Percentiles rank a stretch among this genome's conserved stretches.
These are phyloP conservation scores for Aspergillus neoniger DNA, from an alignment of 2,329 filamentous ascomycete genomes.

Conservation along the genomic window DNA sequence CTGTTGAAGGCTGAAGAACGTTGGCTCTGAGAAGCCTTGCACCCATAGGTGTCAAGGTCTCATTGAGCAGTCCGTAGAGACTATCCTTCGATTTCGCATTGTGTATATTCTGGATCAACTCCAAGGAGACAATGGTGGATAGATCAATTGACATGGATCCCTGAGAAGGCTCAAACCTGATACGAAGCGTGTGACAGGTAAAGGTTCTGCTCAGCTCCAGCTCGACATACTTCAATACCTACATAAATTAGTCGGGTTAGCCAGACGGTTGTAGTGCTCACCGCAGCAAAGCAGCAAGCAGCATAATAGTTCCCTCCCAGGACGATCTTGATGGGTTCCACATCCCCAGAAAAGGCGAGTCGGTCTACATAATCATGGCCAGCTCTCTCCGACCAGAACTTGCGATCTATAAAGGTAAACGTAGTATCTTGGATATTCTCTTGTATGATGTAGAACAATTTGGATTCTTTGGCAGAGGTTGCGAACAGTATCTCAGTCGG, in stretches of 20 bases:
- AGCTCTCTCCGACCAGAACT: conserved; percentile 77
- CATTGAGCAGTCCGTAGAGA: conserved; percentile 81
- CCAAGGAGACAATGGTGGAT: conserved; percentile 80
- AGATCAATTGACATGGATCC: conserved; percentile 96
- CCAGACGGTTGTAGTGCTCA: conserved; percentile 46
- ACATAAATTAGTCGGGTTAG: conserved; percentile 18
- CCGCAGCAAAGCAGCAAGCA: conserved; percentile 80
- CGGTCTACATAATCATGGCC: conserved; percentile 77
- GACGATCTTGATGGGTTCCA: conserved; percentile 77
- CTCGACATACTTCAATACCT: conserved; percentile 83
- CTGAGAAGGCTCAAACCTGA: conserved; percentile 84
- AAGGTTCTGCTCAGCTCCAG: conserved; percentile 69
- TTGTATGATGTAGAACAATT: conserved; percentile 71
- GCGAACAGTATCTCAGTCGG: conserved; percentile 80
- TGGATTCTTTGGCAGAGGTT: conserved; percentile 71
- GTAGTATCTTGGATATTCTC: conserved; percentile 67
- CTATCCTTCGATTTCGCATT: conserved; percentile 77
- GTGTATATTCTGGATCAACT: conserved; percentile 85
- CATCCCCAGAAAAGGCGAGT: conserved; percentile 76
- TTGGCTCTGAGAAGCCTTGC: conserved; percentile 78
- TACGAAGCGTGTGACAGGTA: conserved; percentile 74
- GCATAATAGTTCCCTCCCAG: conserved; percentile 83
- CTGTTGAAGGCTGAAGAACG: conserved; percentile 84
- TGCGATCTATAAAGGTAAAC: conserved; percentile 69
- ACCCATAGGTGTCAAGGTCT: conserved; percentile 87